Evolutionary conservation across 2,329 filamentous ascomycete species (phyloP).

Genomic region (Graphiopsis chlorocephala): DNA sequence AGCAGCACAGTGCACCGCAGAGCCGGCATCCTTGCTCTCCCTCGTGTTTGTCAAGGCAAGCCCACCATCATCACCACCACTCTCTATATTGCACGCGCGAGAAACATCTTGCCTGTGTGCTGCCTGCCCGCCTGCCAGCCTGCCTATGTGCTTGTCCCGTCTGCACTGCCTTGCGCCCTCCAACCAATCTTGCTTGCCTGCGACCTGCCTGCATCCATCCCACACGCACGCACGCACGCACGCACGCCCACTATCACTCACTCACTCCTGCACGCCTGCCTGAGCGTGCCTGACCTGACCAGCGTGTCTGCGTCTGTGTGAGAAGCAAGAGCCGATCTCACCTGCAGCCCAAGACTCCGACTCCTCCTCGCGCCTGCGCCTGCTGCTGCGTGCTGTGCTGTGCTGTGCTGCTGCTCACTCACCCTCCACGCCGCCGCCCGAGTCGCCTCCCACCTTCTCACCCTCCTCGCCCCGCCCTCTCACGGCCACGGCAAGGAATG

Average conservation of each 20-base stretch:
- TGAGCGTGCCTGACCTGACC: neutral
- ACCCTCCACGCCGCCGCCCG: neutral
- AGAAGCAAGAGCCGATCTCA: neutral
- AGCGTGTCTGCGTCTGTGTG: neutral
- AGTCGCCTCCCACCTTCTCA: neutral
- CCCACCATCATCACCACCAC: neutral
- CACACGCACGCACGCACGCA: neutral
- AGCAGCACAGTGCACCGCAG: neutral
- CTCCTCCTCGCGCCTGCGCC: neutral
- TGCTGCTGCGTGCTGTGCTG: neutral
- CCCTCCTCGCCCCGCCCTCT: slow-evolving; percentile 11
- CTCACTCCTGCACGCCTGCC: neutral
- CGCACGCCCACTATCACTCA: neutral
- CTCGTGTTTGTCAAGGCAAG: neutral
- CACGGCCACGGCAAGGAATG: slow-evolving; percentile 15
- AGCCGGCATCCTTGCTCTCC: neutral
- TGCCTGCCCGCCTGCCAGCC: neutral
- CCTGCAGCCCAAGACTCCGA: neutral
- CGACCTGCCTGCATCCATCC: neutral
- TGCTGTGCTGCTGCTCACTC: neutral
- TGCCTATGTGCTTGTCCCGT: neutral
- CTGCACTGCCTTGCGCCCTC: too few species aligned
- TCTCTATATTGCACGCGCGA: neutral
- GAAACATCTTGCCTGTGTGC: neutral
- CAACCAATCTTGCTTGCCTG: neutral